phyloP scores from a whole-genome alignment of 306 rosid genomes.

The Lathyrus sativus region DNA sequence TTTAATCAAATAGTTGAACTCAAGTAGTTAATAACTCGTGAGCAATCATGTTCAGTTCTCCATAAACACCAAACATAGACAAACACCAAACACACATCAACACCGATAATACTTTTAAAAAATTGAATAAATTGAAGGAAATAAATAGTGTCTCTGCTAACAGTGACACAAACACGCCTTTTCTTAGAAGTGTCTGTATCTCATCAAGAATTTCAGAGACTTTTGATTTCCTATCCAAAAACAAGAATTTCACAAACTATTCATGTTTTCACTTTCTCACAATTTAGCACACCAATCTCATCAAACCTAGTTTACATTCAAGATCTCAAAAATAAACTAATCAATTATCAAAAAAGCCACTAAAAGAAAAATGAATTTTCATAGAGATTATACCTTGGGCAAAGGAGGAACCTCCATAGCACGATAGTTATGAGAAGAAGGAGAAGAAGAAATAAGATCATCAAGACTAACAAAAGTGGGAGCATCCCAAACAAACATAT shows the following conservation, averaged over 20 bases:
- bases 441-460: slow-evolving; percentile 63
- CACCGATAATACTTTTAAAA: no score
- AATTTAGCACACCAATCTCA: slow-evolving; percentile 20
- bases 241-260: neutral
- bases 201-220: no score
- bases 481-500: slow-evolving; percentile 69
- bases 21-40: neutral
- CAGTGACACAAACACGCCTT: no score
- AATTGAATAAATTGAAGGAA: no score
- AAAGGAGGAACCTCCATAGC: slow-evolving; percentile 86
- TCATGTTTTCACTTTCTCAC: neutral
- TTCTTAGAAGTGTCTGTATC: no score
- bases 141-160: no score
- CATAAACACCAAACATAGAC: no score
- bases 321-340: slow-evolving; percentile 1
- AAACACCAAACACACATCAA: no score
- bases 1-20: neutral
- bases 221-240: neutral
- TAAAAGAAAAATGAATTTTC: neutral
- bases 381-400: slow-evolving; percentile 59
- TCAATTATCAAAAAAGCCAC: neutral
- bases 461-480: slow-evolving; percentile 66
- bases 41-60: no score
- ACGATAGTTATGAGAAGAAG: slow-evolving; percentile 54
- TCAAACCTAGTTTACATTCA: neutral